A percentile compares a stretch with the other conserved stretches of the same genome.
Evolutionary conservation across 129 eudicot genomes (phyloP).

Genomic region (Artemisia tridentata): DNA sequence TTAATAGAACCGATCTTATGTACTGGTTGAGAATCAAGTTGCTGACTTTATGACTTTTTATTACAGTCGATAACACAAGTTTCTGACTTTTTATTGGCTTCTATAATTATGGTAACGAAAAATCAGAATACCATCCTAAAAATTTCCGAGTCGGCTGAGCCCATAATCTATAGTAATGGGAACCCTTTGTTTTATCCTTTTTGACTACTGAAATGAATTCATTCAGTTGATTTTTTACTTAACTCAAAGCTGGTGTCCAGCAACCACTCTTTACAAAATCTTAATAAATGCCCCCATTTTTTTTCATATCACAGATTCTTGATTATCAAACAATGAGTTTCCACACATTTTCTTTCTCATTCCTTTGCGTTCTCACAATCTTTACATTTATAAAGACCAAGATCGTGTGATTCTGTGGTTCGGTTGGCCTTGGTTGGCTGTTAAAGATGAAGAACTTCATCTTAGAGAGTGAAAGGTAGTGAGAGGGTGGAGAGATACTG

Average conservation of each 20-base stretch:
- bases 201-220: constrained; percentile 3
- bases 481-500: no score
- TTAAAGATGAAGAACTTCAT: no score
- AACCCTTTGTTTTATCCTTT: constrained; percentile 7
- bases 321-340: constrained; percentile 18
- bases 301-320: constrained; percentile 9
- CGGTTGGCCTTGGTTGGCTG: no score
- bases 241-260: constrained; percentile 24
- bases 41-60: neutral
- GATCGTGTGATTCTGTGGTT: no score
- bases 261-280: constrained; percentile 1
- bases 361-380: constrained; percentile 20
- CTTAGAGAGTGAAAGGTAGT: no score
- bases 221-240: constrained; percentile 13
- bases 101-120: neutral
- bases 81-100: no score
- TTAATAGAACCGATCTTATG: no score
- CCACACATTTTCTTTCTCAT: constrained; percentile 23
- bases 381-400: no score
- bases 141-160: neutral
- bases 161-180: neutral
- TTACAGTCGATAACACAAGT: no score
- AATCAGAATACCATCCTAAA: neutral
- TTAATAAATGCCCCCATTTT: neutral
- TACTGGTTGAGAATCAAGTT: neutral